Evolutionary conservation across 345 rosid species (phyloP).

Genomic region (Camelina laxa): DNA sequence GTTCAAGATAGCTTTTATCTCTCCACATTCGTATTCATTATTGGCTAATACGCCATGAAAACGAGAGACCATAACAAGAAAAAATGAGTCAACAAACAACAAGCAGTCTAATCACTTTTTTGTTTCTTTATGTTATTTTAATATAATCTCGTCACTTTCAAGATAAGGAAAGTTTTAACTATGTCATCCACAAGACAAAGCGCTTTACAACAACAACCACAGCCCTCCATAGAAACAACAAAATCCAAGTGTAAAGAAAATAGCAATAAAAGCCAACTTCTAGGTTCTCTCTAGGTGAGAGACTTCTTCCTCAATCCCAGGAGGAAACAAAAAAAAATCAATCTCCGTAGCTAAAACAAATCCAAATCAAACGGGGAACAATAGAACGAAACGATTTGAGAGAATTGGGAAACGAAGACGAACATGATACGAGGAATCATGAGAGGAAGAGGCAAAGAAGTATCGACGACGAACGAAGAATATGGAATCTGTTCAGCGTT

Average conservation of each 20-base stretch:
- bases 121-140: neutral
- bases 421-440: constrained; percentile 76
- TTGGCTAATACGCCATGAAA: constrained; percentile 8
- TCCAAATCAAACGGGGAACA: neutral
- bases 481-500: constrained; percentile 43
- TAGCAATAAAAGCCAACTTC: neutral
- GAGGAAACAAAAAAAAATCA: too few relatives aligned
- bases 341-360: constrained; percentile 4
- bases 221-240: neutral
- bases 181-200: constrained; percentile 21
- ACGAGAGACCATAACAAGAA: constrained; percentile 16
- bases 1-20: neutral
- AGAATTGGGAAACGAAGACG: constrained; percentile 40
- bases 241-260: neutral
- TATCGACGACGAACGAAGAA: constrained; percentile 58
- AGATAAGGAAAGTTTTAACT: too few relatives aligned
- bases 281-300: neutral
- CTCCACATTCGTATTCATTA: neutral
- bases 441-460: constrained; percentile 60
- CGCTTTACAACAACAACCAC: constrained; percentile 26
- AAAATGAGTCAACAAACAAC: neutral
- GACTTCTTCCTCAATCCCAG: constrained; percentile 5
- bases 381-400: neutral
- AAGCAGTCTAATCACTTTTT: neutral
- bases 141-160: constrained; percentile 5